Conservation (phyloP, 768 basidiomycete species). For the Floccularia luteovirens region DNA sequence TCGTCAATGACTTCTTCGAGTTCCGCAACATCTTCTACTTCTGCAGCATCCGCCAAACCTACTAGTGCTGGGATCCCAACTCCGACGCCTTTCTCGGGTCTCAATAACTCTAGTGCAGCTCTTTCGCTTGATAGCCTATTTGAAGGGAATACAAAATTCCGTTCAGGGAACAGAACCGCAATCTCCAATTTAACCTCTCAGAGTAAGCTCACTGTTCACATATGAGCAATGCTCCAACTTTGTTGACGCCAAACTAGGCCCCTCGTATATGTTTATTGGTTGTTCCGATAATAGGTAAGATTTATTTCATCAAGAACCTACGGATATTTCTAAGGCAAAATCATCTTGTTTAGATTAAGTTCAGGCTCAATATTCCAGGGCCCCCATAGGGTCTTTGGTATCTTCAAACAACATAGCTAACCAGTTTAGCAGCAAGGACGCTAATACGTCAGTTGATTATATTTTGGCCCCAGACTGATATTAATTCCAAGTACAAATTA, state of each 20-base stretch:
- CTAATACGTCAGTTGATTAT: conserved; percentile 21
- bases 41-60: not conserved
- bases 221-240: not conserved
- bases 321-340: not conserved
- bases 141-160: conserved; percentile 17
- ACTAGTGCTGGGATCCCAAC: conserved; percentile 1
- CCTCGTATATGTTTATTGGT: conserved; percentile 29
- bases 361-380: conserved; percentile 23
- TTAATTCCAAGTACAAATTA: not conserved
- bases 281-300: conserved; percentile 24
- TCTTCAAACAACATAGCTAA: conserved; percentile 27
- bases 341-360: conserved; percentile 11
- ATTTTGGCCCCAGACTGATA: not conserved
- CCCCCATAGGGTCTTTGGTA: conserved; percentile 21
- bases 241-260: conserved; percentile 11
- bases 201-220: conserved; percentile 9
- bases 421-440: conserved; percentile 23
- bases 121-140: conserved; percentile 14
- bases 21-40: conserved; percentile 1
- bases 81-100: conserved; percentile 1
- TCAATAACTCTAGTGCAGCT: conserved; percentile 4
- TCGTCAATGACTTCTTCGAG: conserved; percentile 1
- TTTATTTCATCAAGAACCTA: not conserved
- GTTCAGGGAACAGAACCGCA: conserved; percentile 10
- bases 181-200: conserved; percentile 10